Base-by-base conservation (phyloP, 2,329 filamentous ascomycete species). In the Boeremia exigua region DNA sequence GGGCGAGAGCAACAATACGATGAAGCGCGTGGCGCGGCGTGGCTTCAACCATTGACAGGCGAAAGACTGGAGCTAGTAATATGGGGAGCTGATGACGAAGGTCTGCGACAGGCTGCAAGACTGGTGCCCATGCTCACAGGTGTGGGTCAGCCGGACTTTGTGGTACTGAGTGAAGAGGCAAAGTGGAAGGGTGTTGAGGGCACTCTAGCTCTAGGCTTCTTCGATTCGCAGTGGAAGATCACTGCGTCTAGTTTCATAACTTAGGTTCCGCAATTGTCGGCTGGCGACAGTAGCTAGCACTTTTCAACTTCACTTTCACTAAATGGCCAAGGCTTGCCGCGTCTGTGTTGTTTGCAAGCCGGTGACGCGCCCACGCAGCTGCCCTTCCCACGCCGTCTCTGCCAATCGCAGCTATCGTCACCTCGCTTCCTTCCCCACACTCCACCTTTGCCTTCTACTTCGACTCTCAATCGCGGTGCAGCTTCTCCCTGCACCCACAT, bases 141-240 rank as follows among this genome's bases (percentile, higher is more conserved):
- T 8, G 80, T 79, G 44, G 83, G 84, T 0, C 82, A 84, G 61
- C 84, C 84, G 11, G 83, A 86, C 61, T 86, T 85, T 61, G 74
- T 86, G 4, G 67, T 86, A 2, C 61, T 82, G 27, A 75, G 79
- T 38, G 64, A 72, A 48, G 75, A 69, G 23, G 80, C 80, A 66
- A 74, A 76, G 53, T 83, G 79, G 80, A 79, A 78, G 59, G 84
- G 83, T 1, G 70, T 80, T 39, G 81, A 79, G 38, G 83, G 83
- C 5, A 75, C 78, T 5, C 66, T 82, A 52, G 82, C 82, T 2
- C 76, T 85, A 72, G 84, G 84, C 0, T 85, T 83, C 68, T 81
- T 86, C 59, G 81, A 85, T 62, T 74, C 75, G 55, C 58, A 69
- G n/a, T 86, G 84, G 84, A 70, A 78, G 39, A 75, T 84, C 39